Evolutionary conservation across 495 filamentous ascomycete genomes (phyloP), one percentile per base, ranked within the genome.

Genomic region (Xylaria sp.): DNA sequence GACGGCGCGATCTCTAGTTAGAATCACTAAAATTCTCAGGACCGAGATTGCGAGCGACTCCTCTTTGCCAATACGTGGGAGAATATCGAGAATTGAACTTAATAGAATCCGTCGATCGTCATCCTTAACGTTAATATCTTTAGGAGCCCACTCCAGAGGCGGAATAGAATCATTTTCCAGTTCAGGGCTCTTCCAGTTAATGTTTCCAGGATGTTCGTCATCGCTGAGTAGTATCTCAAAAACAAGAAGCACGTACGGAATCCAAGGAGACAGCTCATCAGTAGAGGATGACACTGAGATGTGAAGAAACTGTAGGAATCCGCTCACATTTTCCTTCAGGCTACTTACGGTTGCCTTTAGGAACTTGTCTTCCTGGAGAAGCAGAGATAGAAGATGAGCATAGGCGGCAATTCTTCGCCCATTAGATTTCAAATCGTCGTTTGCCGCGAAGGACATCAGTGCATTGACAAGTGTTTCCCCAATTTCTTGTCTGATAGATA

Each of bases 201-300:
- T 90, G 72, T 93, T 88, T 17, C 83, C 83, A 2, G 94, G 94
- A 73, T 95, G 91, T 68, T 91, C 88, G 77, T 97, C 95, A 75
- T 98, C 93, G 52, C 92, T 89, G 4, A 99, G 86, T 48, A 99
- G 83, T 67, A 92, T 93, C 82, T 99, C 97, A 26, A 97, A 87
- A 37, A 98, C 90, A 19, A 98, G 89, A 29, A 98, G 85, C 14
- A 98, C 89, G 73, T 94, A 93, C 43, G 93, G 92, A 74, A 98
- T 90, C 96, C 96, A 99, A 14, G 95, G 93, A 41, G 95, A 89
- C 43, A 92, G 82, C 68, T 96, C 91, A 50, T 97, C 92, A 9
- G 85, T 80, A 26, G 88, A 81, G 64, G 90, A 89, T 46, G 90
- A 87, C 0, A 89, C 83, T n/a, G 86, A 84, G 24, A 95, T 85